Conservation (phyloP, 192 early-diverging fungal species). For the Coemansia sp. region DNA sequence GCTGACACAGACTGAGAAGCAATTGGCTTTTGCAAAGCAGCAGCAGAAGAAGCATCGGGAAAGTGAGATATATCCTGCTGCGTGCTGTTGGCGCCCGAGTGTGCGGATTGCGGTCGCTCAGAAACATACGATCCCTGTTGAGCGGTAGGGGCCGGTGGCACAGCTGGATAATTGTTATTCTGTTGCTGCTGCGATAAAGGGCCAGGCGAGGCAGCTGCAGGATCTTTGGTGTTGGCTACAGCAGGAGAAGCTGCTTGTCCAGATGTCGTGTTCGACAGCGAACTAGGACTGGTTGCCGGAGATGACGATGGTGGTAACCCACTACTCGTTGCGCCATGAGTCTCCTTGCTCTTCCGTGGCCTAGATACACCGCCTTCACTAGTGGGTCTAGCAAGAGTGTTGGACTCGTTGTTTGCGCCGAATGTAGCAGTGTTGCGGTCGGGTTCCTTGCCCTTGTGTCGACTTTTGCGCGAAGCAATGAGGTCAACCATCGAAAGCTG, state of each 20-base stretch:
- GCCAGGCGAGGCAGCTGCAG: neutral
- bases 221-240: neutral
- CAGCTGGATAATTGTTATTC: neutral
- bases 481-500: constrained; percentile 55
- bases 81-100: constrained; percentile 8
- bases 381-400: constrained; percentile 21
- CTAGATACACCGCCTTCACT: constrained; percentile 43
- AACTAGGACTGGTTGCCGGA: neutral
- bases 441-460: constrained; percentile 51
- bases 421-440: constrained; percentile 17
- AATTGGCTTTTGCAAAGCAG: neutral
- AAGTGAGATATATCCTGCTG: neutral
- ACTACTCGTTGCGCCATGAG: neutral
- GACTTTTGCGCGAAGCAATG: constrained; percentile 51
- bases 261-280: neutral
- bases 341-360: neutral
- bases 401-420: neutral
- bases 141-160: neutral
- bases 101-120: constrained; percentile 33
- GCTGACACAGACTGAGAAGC: too few species aligned
- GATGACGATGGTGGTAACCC: neutral
- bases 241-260: neutral
- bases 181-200: neutral
- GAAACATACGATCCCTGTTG: neutral
- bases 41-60: neutral